These are phyloP conservation scores for Drosera capensis DNA, from an alignment of 148 eudicot species.

Conservation along the genomic window DNA sequence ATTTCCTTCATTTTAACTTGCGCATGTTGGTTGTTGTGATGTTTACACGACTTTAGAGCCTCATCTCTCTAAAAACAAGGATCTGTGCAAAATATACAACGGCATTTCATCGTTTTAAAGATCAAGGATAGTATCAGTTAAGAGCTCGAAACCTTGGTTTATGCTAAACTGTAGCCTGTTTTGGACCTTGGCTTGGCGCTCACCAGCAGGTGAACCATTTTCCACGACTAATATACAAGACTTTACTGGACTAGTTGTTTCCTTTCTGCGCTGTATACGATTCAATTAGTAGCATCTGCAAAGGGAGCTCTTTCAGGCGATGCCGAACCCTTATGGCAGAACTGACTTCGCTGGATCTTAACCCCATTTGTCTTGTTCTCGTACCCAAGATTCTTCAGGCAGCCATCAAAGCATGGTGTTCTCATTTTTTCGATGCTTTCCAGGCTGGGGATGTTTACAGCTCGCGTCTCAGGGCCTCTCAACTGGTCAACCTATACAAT, in stretches of 20 bases:
- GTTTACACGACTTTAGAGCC: too few species aligned
- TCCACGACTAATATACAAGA: background rate
- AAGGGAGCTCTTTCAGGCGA: slow-evolving; percentile 52
- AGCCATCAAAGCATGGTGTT: slow-evolving; percentile 16
- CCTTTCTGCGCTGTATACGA: background rate
- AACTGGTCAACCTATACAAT: slow-evolving; percentile 45
- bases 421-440: slow-evolving; percentile 65
- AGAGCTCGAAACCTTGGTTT: too few species aligned
- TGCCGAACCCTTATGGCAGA: slow-evolving; percentile 5
- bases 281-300: slow-evolving; percentile 33
- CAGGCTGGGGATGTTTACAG: slow-evolving; percentile 43
- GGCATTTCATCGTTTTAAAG: too few species aligned
- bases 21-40: too few species aligned
- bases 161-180: too few species aligned
- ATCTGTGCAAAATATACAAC: too few species aligned
- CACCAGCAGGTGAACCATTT: slow-evolving; percentile 1
- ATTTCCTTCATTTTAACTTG: too few species aligned
- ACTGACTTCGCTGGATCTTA: slow-evolving; percentile 23
- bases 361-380: slow-evolving; percentile 16
- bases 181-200: too few species aligned
- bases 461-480: slow-evolving; percentile 21
- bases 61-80: too few species aligned
- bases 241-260: background rate
- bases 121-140: too few species aligned
- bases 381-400: slow-evolving; percentile 4